Conservation (phyloP, 495 filamentous ascomycete genomes). For the Aspergillus steynii region DNA sequence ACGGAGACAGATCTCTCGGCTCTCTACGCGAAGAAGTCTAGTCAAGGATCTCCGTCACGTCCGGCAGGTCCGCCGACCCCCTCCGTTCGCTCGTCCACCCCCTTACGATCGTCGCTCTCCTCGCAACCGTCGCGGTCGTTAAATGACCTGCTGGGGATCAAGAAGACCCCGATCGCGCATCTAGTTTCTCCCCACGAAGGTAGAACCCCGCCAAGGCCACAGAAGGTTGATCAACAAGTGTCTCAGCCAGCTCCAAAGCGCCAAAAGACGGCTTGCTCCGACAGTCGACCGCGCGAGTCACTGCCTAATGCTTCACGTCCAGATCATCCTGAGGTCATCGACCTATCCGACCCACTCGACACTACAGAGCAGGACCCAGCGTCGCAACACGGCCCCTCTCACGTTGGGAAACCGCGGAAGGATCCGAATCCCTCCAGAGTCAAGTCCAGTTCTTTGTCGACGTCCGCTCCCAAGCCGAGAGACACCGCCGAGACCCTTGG, state of each 20-base stretch:
- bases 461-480: neutral
- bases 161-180: slow-evolving; percentile 48
- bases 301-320: neutral
- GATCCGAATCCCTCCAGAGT: neutral
- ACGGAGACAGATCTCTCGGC: slow-evolving; percentile 75
- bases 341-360: neutral
- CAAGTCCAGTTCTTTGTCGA: neutral
- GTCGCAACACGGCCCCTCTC: neutral
- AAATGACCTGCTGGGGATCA: slow-evolving; percentile 59
- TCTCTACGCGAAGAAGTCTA: slow-evolving; percentile 63
- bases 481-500: neutral
- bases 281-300: slow-evolving; percentile 7
- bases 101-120: slow-evolving; percentile 26
- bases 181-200: slow-evolving; percentile 52
- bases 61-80: slow-evolving; percentile 16
- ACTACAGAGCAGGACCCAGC: neutral
- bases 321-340: neutral
- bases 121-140: slow-evolving; percentile 50
- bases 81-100: slow-evolving; percentile 21
- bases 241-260: slow-evolving; percentile 49
- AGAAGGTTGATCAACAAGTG: slow-evolving; percentile 14
- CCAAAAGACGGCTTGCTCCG: slow-evolving; percentile 31
- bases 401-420: neutral
- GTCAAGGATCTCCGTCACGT: slow-evolving; percentile 27
- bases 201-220: slow-evolving; percentile 20